Evolutionary conservation across 1,284 basidiomycete genomes (phyloP).

Genomic region (Rhodotorula mucilaginosa): DNA sequence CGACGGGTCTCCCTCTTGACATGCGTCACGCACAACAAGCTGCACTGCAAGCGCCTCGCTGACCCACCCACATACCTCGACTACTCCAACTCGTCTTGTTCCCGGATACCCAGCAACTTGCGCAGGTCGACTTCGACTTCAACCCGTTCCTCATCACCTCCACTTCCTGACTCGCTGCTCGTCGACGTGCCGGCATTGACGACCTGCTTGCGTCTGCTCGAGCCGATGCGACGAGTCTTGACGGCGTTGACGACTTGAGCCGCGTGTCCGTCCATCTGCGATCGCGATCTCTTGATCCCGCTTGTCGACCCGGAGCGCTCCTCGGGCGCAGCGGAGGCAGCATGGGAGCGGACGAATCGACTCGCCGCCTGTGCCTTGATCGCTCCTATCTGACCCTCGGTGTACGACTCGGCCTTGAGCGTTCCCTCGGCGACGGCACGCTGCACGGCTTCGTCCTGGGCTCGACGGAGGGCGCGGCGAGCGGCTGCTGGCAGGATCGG

Average conservation of each 20-base stretch:
- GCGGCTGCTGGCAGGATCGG: background rate
- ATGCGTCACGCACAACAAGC: too few relatives aligned
- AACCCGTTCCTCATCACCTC: background rate
- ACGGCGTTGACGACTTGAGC: background rate
- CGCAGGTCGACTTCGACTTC: conserved; percentile 15
- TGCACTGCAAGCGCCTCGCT: too few relatives aligned
- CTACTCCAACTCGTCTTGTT: background rate
- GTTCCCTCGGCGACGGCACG: background rate
- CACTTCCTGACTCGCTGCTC: background rate
- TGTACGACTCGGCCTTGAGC: background rate
- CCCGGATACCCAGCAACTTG: conserved; percentile 6
- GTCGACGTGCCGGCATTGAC: background rate
- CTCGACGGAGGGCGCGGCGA: background rate
- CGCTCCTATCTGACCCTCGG: background rate
- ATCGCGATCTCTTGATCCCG: background rate
- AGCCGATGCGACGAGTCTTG: background rate
- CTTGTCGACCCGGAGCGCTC: background rate
- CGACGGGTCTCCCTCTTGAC: too few relatives aligned
- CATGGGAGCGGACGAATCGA: background rate
- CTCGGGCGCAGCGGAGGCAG: too few relatives aligned
- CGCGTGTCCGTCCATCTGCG: background rate
- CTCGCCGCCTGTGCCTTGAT: background rate
- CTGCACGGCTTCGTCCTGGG: background rate
- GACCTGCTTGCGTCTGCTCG: background rate
- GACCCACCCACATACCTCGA: too few relatives aligned